These are phyloP conservation scores for Lactifluus piperatus DNA, from an alignment of 768 basidiomycete genomes.

Conservation along the genomic window DNA sequence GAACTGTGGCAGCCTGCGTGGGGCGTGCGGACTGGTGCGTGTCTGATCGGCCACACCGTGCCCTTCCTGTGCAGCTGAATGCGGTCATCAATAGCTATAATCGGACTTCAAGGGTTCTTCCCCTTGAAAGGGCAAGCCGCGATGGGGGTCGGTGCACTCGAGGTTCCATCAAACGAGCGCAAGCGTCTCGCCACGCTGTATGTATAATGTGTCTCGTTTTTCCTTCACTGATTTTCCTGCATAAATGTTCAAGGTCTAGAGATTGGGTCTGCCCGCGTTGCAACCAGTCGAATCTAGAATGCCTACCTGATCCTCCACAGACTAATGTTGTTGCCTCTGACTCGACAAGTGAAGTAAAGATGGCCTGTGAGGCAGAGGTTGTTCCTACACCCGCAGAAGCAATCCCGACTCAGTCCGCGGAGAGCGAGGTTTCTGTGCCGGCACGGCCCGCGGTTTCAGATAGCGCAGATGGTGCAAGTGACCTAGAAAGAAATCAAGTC, in stretches of 20 bases:
- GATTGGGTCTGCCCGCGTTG: slow-evolving; percentile 77
- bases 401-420: background rate
- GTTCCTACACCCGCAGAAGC: background rate
- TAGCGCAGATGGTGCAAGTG: background rate
- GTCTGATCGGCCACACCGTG: background rate
- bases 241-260: slow-evolving; percentile 46
- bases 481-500: background rate
- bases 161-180: slow-evolving; percentile 65
- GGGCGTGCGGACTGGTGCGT: slow-evolving; percentile 88
- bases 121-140: slow-evolving; percentile 83
- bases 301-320: slow-evolving; percentile 56
- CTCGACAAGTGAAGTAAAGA: background rate
- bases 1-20: slow-evolving; percentile 98
- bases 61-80: background rate
- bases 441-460: background rate
- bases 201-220: slow-evolving; percentile 25
- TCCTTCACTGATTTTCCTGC: background rate
- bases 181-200: slow-evolving; percentile 71
- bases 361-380: background rate
- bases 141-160: slow-evolving; percentile 80
- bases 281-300: slow-evolving; percentile 52
- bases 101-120: slow-evolving; percentile 85
- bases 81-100: slow-evolving; percentile 47
- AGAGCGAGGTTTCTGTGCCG: background rate
- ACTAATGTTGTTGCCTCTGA: background rate